Percentiles rank a stretch among this genome's conserved stretches.
Conservation (phyloP, 2,329 filamentous ascomycete species). For the Coleophoma eucalyptorum region DNA sequence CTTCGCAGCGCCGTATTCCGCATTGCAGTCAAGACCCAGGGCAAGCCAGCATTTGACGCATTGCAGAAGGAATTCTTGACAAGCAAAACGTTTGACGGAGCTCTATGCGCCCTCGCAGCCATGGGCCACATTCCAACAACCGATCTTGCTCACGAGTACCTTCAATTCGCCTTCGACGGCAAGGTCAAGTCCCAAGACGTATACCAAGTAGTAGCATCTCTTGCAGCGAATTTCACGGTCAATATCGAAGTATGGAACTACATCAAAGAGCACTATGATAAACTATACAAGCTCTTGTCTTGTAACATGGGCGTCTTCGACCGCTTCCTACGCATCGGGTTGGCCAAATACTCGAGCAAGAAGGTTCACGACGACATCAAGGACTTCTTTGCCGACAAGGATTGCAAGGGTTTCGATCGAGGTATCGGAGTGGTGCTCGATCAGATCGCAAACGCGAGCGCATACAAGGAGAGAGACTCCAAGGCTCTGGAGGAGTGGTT, state of each 20-base stretch:
- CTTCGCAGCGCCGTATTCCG: slow-evolving; percentile 82
- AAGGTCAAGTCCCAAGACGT: slow-evolving; percentile 94
- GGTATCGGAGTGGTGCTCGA: slow-evolving; percentile 85
- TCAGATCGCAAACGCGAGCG: slow-evolving; percentile 76
- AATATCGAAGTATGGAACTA: too few species aligned
- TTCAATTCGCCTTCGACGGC: slow-evolving; percentile 69
- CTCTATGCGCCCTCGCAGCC: slow-evolving; percentile 58
- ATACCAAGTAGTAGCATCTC: slow-evolving; percentile 78
- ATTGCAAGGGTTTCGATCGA: slow-evolving; percentile 75
- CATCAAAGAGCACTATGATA: too few species aligned
- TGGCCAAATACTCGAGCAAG: slow-evolving; percentile 74
- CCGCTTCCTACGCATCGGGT: slow-evolving; percentile 28
- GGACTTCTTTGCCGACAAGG: slow-evolving; percentile 61
- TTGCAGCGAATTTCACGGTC: slow-evolving; percentile 55
- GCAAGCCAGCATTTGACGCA: slow-evolving; percentile 66
- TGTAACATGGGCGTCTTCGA: too few species aligned
- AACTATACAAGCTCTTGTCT: too few species aligned
- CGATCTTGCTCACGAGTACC: slow-evolving; percentile 69
- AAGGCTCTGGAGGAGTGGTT: slow-evolving; percentile 74
- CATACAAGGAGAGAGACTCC: slow-evolving; percentile 74
- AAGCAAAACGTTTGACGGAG: slow-evolving; percentile 74
- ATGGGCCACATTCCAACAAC: slow-evolving; percentile 76
- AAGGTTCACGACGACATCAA: slow-evolving; percentile 74
- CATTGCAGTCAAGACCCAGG: slow-evolving; percentile 79
- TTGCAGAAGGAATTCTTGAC: slow-evolving; percentile 62